phyloP scores from a whole-genome alignment of 768 basidiomycete species.

The Leccinum olivaceopallidum region DNA sequence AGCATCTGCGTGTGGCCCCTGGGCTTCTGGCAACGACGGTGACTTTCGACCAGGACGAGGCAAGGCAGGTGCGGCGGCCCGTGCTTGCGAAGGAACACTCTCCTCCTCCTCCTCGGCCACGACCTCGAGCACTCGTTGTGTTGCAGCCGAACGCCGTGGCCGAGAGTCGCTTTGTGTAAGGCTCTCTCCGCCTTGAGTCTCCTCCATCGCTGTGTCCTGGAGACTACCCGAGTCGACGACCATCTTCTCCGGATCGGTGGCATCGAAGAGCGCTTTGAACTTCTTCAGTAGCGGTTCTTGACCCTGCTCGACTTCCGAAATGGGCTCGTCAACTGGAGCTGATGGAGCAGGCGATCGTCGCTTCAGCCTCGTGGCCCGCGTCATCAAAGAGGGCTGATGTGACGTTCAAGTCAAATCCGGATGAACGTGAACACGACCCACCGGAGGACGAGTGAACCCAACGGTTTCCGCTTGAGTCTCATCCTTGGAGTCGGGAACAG shows the following conservation, averaged over 20 bases:
- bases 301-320: slow-evolving; percentile 15
- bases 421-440: slow-evolving; percentile 4
- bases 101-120: slow-evolving; percentile 62
- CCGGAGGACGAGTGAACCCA: slow-evolving; percentile 27
- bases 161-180: slow-evolving; percentile 30
- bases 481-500: slow-evolving; percentile 8
- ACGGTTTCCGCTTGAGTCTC: slow-evolving; percentile 10
- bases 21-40: slow-evolving; percentile 2
- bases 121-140: slow-evolving; percentile 31
- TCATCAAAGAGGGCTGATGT: slow-evolving; percentile 41
- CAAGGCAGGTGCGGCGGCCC: background rate
- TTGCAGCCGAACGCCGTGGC: slow-evolving; percentile 2
- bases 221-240: slow-evolving; percentile 24
- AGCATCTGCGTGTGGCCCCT: background rate
- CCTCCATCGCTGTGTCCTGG: slow-evolving; percentile 11
- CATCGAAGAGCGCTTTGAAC: slow-evolving; percentile 71
- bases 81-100: slow-evolving; percentile 18
- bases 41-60: slow-evolving; percentile 5
- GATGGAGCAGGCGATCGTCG: slow-evolving; percentile 47
- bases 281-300: slow-evolving; percentile 64
- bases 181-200: slow-evolving; percentile 22
- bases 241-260: slow-evolving; percentile 52
- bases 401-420: background rate
- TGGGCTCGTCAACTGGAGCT: slow-evolving; percentile 19
- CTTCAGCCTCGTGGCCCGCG: slow-evolving; percentile 49